phyloP scores from a whole-genome alignment of 306 rosid species.

The Styphnolobium japonicum region DNA sequence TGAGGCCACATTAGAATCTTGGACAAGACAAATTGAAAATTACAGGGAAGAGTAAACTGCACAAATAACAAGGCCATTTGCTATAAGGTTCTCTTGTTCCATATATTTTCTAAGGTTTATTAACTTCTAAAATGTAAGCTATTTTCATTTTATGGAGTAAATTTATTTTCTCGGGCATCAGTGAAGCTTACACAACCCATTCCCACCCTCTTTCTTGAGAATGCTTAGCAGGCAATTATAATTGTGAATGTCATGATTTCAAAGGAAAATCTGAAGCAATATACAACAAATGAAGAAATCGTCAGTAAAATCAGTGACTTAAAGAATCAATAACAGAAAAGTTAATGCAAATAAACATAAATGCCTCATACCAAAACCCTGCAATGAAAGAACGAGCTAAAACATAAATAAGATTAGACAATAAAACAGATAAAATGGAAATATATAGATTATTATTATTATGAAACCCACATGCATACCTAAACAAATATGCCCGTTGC shows the following conservation, averaged over 20 bases:
- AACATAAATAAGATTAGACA: not conserved
- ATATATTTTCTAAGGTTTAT: not conserved
- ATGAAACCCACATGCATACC: slow-evolving; percentile 47
- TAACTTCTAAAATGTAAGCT: not conserved
- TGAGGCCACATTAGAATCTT: not conserved
- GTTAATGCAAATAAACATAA: not conserved
- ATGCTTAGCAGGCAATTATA: slow-evolving; percentile 5
- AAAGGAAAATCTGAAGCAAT: slow-evolving; percentile 13
- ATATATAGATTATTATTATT: not conserved
- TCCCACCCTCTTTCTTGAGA: not conserved
- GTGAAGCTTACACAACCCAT: not conserved
- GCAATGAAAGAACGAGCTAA: not conserved
- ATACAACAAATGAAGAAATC: slow-evolving; percentile 4
- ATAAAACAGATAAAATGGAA: not conserved
- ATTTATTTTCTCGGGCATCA: not conserved
- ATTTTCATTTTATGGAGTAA: slow-evolving; percentile 3
- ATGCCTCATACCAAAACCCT: slow-evolving; percentile 1
- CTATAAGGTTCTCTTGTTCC: not conserved
- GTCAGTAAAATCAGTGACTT: not conserved
- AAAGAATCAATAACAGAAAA: slow-evolving; percentile 16
- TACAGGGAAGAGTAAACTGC: too few relatives aligned
- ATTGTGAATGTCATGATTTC: not conserved
- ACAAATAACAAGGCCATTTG: not conserved
- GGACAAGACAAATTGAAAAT: not conserved
- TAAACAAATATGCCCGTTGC: slow-evolving; percentile 98